These are phyloP conservation scores for Sugiyamaella americana DNA, from an alignment of 805 yeast species.

Conservation along the genomic window DNA sequence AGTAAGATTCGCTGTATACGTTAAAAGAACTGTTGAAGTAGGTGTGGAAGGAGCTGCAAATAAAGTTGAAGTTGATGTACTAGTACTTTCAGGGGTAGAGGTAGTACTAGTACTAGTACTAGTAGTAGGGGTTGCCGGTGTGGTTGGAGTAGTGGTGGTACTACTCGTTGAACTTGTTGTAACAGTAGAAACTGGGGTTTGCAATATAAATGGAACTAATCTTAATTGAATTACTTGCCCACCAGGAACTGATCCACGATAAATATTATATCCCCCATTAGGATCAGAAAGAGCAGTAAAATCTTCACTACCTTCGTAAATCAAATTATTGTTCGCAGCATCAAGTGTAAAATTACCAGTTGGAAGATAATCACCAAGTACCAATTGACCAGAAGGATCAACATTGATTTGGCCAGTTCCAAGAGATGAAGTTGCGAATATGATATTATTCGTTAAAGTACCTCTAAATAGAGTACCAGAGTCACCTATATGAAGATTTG, in stretches of 20 bases:
- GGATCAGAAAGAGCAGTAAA: slow-evolving; percentile 16
- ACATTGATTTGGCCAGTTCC: neutral
- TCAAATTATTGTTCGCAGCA: neutral
- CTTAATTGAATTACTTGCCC: slow-evolving; percentile 1
- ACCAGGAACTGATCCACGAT: slow-evolving; percentile 12
- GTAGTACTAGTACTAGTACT: neutral
- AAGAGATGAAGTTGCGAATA: neutral
- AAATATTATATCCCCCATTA: slow-evolving; percentile 13
- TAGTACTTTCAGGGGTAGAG: neutral
- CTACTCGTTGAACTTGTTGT: neutral
- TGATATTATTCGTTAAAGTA: neutral
- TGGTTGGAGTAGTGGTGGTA: neutral
- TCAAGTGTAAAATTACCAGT: slow-evolving; percentile 1
- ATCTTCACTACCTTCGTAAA: slow-evolving; percentile 6
- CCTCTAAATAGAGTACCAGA: neutral
- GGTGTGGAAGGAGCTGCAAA: neutral
- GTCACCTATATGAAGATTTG: slow-evolving; percentile 4
- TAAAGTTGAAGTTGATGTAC: neutral
- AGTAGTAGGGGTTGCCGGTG: neutral
- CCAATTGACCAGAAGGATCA: neutral
- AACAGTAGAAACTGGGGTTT: slow-evolving; percentile 3
- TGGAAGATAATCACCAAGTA: neutral
- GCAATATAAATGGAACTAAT: neutral
- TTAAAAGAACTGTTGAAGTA: neutral
- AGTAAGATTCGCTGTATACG: no score